Evolutionary conservation across 164 flowering plant genomes (phyloP).

Genomic region (Tinospora cordifolia): DNA sequence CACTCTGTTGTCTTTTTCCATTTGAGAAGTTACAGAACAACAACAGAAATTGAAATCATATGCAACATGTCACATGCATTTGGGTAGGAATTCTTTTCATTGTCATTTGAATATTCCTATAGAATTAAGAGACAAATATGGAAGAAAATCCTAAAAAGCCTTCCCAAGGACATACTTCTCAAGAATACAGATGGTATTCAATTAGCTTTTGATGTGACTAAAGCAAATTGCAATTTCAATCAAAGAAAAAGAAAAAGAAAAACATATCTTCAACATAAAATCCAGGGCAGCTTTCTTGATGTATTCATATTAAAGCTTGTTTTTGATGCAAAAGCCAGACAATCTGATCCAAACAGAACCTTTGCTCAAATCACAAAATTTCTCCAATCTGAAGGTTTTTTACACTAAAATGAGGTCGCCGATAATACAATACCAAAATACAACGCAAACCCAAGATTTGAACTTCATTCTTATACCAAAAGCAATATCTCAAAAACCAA

Average conservation of each 20-base stretch:
- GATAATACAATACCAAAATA: neutral
- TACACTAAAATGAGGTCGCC: neutral
- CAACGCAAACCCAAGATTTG: neutral
- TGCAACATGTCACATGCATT: neutral
- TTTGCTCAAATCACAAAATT: neutral
- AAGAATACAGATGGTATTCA: too few relatives aligned
- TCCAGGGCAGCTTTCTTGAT: neutral
- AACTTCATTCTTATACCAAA: neutral
- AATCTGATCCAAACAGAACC: neutral
- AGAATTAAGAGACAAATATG: neutral
- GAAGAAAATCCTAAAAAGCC: neutral
- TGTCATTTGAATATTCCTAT: neutral
- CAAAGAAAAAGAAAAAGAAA: neutral
- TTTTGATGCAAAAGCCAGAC: neutral
- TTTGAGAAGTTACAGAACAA: too few relatives aligned
- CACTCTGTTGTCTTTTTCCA: too few relatives aligned
- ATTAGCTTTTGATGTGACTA: neutral
- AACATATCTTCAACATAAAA: neutral
- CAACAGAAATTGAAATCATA: too few relatives aligned
- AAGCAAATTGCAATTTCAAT: neutral
- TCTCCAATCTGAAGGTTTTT: too few relatives aligned
- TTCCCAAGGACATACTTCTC: too few relatives aligned
- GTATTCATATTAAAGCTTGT: neutral
- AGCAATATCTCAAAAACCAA: neutral
- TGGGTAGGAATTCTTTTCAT: too few relatives aligned